A percentile compares a stretch with the other conserved stretches of the same genome.
phyloP scores from a whole-genome alignment of 2,329 filamentous ascomycete genomes.

The Periconia sp. region DNA sequence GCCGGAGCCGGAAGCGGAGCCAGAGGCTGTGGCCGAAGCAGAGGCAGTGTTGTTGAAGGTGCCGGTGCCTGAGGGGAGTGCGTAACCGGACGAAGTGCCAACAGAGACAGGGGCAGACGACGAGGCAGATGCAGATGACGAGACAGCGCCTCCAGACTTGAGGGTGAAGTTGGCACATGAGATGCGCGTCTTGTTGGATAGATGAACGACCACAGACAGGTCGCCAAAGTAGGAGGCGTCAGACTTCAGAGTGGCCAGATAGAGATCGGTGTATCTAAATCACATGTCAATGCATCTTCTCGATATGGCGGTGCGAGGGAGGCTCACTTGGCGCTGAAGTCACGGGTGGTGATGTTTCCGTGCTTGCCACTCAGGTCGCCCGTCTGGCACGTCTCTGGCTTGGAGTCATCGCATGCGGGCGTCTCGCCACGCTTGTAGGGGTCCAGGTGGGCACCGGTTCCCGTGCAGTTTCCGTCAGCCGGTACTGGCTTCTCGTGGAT shows the following conservation, averaged over 20 bases:
- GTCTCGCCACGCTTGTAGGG: constrained; percentile 50
- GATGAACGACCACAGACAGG: constrained; percentile 61
- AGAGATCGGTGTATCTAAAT: constrained; percentile 56
- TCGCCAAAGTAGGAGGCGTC: constrained; percentile 59
- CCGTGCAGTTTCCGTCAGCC: constrained; percentile 51
- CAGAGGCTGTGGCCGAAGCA: no score
- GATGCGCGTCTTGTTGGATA: constrained; percentile 59
- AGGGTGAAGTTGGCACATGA: constrained; percentile 62
- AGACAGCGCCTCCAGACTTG: constrained; percentile 63
- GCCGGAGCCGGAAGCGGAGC: no score
- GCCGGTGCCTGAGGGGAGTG: constrained; percentile 15
- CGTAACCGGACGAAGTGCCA: constrained; percentile 19
- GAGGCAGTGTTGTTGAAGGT: no score
- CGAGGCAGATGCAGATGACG: no score
- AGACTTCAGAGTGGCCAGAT: constrained; percentile 51
- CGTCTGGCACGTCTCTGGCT: constrained; percentile 50
- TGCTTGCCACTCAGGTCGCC: constrained; percentile 56
- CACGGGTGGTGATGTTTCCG: constrained; percentile 43
- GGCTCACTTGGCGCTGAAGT: constrained; percentile 51
- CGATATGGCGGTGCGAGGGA: constrained; percentile 3
- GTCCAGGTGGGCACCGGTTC: constrained; percentile 50
- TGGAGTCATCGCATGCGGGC: constrained; percentile 43
- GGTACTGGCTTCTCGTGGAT: constrained; percentile 52
- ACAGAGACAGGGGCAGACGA: constrained; percentile 13
- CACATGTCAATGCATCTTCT: constrained; percentile 2